Percentiles rank a stretch among this genome's conserved stretches.
Evolutionary conservation across 805 yeast species (phyloP).

Genomic region (Peterozyma xylosa): DNA sequence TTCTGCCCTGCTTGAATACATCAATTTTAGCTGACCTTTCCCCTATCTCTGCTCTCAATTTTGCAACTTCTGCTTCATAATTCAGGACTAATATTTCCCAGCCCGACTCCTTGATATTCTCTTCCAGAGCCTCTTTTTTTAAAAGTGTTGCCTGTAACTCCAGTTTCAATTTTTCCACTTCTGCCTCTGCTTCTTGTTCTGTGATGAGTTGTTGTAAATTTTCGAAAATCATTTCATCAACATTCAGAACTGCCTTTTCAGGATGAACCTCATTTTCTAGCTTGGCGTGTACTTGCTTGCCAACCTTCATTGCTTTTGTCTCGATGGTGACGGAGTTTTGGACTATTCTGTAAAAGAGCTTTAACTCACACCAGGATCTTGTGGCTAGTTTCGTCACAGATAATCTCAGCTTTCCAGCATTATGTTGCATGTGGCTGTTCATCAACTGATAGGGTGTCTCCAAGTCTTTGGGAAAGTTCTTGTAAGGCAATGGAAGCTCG

Average conservation of each 20-base stretch:
- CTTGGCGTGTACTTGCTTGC: slow-evolving; percentile 36
- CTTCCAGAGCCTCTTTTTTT: neutral
- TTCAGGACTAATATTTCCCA: neutral
- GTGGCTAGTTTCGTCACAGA: slow-evolving; percentile 57
- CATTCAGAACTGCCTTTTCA: slow-evolving; percentile 2
- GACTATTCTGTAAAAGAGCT: slow-evolving; percentile 44
- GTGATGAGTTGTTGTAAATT: neutral
- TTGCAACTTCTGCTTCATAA: neutral
- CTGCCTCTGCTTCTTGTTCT: too few relatives aligned
- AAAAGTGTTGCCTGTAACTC: neutral
- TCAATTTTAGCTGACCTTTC: neutral
- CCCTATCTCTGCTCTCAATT: too few relatives aligned
- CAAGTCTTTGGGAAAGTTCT: slow-evolving; percentile 10
- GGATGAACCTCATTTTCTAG: slow-evolving; percentile 44
- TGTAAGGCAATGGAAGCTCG: slow-evolving; percentile 12
- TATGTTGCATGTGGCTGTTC: slow-evolving; percentile 5
- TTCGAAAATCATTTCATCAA: neutral
- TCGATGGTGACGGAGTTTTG: slow-evolving; percentile 23
- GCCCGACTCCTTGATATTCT: neutral
- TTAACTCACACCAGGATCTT: slow-evolving; percentile 62
- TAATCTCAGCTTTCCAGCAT: slow-evolving; percentile 25
- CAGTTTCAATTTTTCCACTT: too few relatives aligned
- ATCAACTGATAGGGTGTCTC: slow-evolving; percentile 13
- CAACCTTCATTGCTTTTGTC: slow-evolving; percentile 36
- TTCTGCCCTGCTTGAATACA: neutral